A percentile compares a stretch with the other conserved stretches of the same genome.
phyloP scores from a whole-genome alignment of 331 rosid species.

The Quercus phellos region DNA sequence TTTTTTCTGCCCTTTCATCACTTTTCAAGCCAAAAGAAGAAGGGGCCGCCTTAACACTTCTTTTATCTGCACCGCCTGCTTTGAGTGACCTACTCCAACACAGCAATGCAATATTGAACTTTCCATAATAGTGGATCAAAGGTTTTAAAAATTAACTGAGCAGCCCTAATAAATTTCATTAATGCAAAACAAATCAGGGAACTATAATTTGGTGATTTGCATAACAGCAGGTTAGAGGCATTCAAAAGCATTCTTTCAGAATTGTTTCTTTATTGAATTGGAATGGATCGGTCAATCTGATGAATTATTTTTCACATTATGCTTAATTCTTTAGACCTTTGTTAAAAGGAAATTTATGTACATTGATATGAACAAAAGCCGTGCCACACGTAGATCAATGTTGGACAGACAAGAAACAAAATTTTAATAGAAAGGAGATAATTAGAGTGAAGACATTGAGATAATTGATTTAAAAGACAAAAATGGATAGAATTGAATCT shows the following conservation, averaged over 20 bases:
- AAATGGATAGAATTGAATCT: background rate
- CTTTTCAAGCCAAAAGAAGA: slow-evolving; percentile 40
- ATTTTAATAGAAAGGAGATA: background rate
- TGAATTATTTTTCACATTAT: background rate
- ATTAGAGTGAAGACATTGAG: background rate
- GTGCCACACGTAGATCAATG: background rate
- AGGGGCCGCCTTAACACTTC: slow-evolving; percentile 38
- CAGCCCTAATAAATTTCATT: background rate
- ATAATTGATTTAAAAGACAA: background rate
- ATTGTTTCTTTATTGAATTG: background rate
- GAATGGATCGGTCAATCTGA: background rate
- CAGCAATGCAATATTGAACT: background rate
- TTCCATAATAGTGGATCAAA: background rate
- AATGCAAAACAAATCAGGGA: background rate
- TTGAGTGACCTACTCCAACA: slow-evolving; percentile 53
- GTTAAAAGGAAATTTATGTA: background rate
- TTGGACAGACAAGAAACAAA: background rate
- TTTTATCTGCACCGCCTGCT: slow-evolving; percentile 42
- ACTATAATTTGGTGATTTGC: background rate
- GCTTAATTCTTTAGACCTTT: background rate
- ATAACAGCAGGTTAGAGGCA: background rate
- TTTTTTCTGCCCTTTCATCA: slow-evolving; percentile 40
- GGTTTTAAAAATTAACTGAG: background rate
- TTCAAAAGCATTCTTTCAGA: background rate
- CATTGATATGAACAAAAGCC: background rate